These are phyloP conservation scores for Botrytis squamosa DNA, from an alignment of 2,329 filamentous ascomycete genomes.

Conservation along the genomic window DNA sequence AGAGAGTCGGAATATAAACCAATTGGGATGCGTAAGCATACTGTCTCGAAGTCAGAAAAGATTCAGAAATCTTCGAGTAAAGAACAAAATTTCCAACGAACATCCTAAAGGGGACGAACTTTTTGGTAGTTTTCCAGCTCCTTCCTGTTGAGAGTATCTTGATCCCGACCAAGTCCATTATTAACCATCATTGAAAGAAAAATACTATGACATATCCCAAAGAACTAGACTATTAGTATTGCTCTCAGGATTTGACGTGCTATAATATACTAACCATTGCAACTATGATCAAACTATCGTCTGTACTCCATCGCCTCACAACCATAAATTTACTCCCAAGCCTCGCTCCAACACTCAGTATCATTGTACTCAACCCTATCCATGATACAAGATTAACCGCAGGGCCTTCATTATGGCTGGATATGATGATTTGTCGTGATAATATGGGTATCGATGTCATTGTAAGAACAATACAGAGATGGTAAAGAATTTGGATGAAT, in stretches of 20 bases:
- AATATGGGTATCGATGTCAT: constrained; percentile 3
- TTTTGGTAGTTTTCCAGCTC: constrained; percentile 27
- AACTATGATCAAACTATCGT: constrained; percentile 26
- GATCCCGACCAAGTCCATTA: constrained; percentile 27
- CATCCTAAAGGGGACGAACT: constrained; percentile 17
- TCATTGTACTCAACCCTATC: constrained; percentile 41
- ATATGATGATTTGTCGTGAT: constrained; percentile 38
- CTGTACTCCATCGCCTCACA: constrained; percentile 21
- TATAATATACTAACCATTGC: constrained; percentile 28
- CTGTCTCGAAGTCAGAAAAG: constrained; percentile 22
- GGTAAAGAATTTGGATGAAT: not conserved
- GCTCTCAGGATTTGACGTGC: constrained; percentile 3
- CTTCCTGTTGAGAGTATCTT: constrained; percentile 22
- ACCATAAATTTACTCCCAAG: constrained; percentile 34
- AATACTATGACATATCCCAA: constrained; percentile 20
- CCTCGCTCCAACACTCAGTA: constrained; percentile 41
- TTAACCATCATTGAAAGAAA: constrained; percentile 26
- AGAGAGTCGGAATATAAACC: constrained; percentile 35
- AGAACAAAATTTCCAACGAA: too few relatives aligned
- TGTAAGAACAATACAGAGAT: constrained; percentile 8
- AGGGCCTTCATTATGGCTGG: constrained; percentile 42
- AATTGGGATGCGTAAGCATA: constrained; percentile 35
- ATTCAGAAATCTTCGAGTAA: not conserved
- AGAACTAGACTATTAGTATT: not conserved
- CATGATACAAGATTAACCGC: constrained; percentile 42